Evolutionary conservation across 345 rosid species (phyloP).

Genomic region (Eucalyptus polybractea): DNA sequence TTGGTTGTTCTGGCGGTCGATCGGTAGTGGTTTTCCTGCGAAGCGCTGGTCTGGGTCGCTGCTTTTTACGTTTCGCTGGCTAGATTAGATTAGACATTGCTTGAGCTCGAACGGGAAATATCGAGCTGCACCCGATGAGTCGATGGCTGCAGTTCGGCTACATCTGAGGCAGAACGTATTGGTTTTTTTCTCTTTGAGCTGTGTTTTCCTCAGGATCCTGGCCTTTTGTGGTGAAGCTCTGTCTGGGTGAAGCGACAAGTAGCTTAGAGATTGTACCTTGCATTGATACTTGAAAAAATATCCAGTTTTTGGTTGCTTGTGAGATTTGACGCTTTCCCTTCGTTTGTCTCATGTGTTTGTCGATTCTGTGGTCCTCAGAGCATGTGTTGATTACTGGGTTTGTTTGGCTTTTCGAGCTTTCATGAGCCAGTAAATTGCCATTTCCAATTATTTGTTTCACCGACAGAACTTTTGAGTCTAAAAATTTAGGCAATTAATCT

Average conservation of each 20-base stretch:
- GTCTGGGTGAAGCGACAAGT: background rate
- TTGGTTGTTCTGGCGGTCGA: background rate
- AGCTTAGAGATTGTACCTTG: background rate
- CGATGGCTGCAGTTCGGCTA: background rate
- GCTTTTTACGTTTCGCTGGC: no score
- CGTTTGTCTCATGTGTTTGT: background rate
- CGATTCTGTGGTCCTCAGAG: background rate
- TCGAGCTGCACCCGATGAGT: background rate
- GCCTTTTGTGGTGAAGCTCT: background rate
- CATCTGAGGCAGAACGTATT: background rate
- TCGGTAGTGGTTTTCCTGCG: background rate
- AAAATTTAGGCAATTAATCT: background rate
- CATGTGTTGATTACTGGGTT: background rate
- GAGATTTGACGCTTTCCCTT: background rate
- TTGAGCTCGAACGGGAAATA: background rate
- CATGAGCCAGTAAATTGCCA: background rate
- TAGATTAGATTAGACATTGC: background rate
- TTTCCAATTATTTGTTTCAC: background rate
- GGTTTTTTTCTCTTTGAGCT: background rate
- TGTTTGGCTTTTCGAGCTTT: background rate
- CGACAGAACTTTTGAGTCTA: background rate
- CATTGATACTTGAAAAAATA: background rate
- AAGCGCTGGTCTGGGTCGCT: background rate
- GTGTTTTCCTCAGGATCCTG: background rate
- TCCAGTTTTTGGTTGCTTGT: background rate